Base-by-base conservation (phyloP, 2,329 filamentous ascomycete genomes). In the Colletotrichum sp. region DNA sequence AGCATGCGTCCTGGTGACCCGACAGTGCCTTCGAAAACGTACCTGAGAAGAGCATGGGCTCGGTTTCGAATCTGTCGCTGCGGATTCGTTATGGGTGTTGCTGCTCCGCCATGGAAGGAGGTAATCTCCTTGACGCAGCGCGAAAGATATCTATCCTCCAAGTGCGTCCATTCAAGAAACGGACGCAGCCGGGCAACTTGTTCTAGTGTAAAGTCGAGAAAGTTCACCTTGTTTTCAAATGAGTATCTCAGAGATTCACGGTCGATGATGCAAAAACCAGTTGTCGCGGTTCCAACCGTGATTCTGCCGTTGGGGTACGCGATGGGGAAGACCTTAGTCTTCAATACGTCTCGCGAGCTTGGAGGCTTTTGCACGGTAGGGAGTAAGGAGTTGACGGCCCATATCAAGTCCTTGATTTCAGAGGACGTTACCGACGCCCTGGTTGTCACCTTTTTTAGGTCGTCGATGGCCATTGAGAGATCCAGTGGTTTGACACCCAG, bases 101-200 rank as follows among this genome's bases (percentile, higher is more conserved):
- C 49, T 73, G 74, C 30, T 4, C 76, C 73, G 5, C 72, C 77
- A 0, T 69, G 71, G 5, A 84, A 77, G 5, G 81, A 80, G 2
- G 84, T 84, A 1, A 82, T 81, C 49, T 87, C 82, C n/a, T 80
- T 82, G 1, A 85, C 82, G 12, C 76, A 75, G 7, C 6, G 34
- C 2, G 85, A 87, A 2, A 87, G 44, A 69, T 82, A 85, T 7
- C 83, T 79, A 1, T 69, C 30, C 9, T 82, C 79, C 0, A 87
- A 74, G 1, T 79, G 72, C 5, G 79, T 64, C 86, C 86, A 88
- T 0, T 78, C 57, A 6, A 87, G 16, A 6, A 87, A 82, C 0
- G 49, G 49, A 21, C 49, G 49, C 21, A 55, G 13, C 10, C 18
- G n/a, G 2, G 49, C 49, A 0, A 55, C 49, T 55, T 55, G n/a